Conservation (phyloP, 805 yeast species). For the Lipomyces starkeyi region DNA sequence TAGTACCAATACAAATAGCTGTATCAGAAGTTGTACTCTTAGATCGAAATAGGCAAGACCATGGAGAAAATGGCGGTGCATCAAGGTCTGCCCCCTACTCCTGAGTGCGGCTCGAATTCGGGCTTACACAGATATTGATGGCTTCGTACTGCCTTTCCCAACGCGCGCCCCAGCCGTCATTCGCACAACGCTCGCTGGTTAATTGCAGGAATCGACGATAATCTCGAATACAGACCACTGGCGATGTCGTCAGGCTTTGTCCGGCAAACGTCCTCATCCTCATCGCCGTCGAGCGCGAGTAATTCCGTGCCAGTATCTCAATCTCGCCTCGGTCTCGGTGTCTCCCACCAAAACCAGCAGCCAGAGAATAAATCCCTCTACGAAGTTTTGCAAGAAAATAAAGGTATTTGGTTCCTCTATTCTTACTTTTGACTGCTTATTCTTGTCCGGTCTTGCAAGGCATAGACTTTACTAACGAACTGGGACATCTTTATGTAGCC, state of each 20-base stretch:
- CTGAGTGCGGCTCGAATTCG: no score
- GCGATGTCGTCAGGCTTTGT: constrained; percentile 27
- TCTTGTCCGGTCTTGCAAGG: background rate
- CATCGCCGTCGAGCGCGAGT: constrained; percentile 4
- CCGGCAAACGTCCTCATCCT: constrained; percentile 10
- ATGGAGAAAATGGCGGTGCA: no score
- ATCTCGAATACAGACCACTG: background rate
- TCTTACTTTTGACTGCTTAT: background rate
- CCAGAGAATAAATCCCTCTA: constrained; percentile 28
- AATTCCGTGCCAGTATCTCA: constrained; percentile 9
- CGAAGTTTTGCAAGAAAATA: constrained; percentile 33
- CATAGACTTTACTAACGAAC: background rate
- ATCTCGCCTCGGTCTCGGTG: constrained; percentile 20
- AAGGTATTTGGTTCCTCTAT: constrained; percentile 15
- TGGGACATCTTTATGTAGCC: constrained; percentile 12
- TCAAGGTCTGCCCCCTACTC: no score
- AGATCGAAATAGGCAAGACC: no score
- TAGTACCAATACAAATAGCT: no score
- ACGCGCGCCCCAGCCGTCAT: background rate
- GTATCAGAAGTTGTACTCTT: no score
- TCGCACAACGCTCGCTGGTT: background rate
- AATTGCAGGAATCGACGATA: background rate
- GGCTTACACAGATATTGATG: no score
- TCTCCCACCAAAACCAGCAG: constrained; percentile 7
- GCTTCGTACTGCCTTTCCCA: no score